These are phyloP conservation scores for Aegilops longissima DNA, from an alignment of 176 grass and related monocot genomes.

Conservation along the genomic window DNA sequence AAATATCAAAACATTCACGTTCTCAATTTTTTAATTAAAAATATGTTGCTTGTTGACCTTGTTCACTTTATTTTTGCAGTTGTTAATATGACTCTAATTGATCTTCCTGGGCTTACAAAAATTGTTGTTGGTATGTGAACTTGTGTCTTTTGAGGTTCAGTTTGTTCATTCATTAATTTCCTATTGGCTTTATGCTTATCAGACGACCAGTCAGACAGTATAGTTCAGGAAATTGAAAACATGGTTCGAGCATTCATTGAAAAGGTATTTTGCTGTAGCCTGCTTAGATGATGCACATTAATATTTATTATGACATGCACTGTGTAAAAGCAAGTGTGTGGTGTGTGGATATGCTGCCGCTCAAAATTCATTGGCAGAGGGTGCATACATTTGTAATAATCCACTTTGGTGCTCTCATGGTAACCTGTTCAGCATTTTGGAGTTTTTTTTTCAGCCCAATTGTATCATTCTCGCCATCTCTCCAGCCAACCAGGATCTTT, in stretches of 20 bases:
- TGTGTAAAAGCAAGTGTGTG: not conserved
- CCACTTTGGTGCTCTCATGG: not conserved
- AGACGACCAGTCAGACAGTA: slow-evolving; percentile 74
- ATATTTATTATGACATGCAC: slow-evolving; percentile 1
- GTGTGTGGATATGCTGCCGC: not conserved
- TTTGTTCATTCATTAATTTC: slow-evolving; percentile 9
- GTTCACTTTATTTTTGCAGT: slow-evolving; percentile 44
- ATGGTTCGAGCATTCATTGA: slow-evolving; percentile 98
- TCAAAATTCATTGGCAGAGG: not conserved
- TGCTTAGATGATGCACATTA: slow-evolving; percentile 5
- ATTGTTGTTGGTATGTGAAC: slow-evolving; percentile 75
- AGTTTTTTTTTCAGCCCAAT: slow-evolving; percentile 66
- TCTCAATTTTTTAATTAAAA: not conserved
- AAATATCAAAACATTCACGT: not conserved
- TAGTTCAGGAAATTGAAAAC: slow-evolving; percentile 88
- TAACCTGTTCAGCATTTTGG: not conserved
- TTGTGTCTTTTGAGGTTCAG: slow-evolving; percentile 7
- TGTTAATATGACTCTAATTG: slow-evolving; percentile 95
- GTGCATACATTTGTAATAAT: not conserved
- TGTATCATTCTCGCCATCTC: slow-evolving; percentile 95
- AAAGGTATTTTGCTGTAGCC: slow-evolving; percentile 58
- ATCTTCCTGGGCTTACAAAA: slow-evolving; percentile 99
- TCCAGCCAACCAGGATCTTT: slow-evolving; percentile 97
- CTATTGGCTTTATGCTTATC: slow-evolving; percentile 18
- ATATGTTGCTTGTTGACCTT: slow-evolving; percentile 11